Percentiles rank a stretch among this genome's conserved stretches.
Conservation (phyloP, 768 basidiomycete species). For the Mycena vulgaris region DNA sequence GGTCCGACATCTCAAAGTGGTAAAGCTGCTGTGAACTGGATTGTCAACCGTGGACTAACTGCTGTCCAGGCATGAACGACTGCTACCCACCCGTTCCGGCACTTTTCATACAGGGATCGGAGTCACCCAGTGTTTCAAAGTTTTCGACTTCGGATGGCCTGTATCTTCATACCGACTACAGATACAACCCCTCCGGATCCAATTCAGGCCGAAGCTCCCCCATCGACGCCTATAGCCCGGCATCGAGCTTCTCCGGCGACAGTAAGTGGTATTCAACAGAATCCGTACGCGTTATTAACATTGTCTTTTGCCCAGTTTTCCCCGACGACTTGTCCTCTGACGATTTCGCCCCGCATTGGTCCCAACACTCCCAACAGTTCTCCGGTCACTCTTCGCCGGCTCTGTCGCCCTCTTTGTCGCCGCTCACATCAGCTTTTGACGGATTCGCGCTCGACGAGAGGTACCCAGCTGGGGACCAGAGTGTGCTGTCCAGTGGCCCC, state of each 20-base stretch:
- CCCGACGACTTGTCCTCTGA: constrained; percentile 30
- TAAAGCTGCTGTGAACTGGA: constrained; percentile 22
- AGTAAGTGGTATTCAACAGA: constrained; percentile 6
- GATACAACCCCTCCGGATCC: constrained; percentile 33
- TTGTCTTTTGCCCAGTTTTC: constrained; percentile 25
- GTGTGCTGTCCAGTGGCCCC: constrained; percentile 26
- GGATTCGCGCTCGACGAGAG: constrained; percentile 26
- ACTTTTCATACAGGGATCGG: constrained; percentile 35
- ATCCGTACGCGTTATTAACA: neutral
- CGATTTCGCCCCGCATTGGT: constrained; percentile 20
- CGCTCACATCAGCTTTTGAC: constrained; percentile 33
- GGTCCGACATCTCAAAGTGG: constrained; percentile 12
- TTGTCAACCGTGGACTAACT: neutral
- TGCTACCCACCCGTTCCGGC: constrained; percentile 25
- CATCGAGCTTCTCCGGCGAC: constrained; percentile 35
- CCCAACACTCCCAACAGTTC: neutral
- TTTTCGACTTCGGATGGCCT: constrained; percentile 27
- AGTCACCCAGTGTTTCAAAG: constrained; percentile 25
- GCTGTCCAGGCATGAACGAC: constrained; percentile 21
- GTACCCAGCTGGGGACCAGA: constrained; percentile 16
- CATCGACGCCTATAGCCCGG: constrained; percentile 35
- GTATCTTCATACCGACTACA: constrained; percentile 21
- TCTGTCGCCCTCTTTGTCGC: constrained; percentile 33
- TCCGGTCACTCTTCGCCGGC: constrained; percentile 34
- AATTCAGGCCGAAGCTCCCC: constrained; percentile 37